Conservation (phyloP, 768 basidiomycete species). For the Podaxis sp. region DNA sequence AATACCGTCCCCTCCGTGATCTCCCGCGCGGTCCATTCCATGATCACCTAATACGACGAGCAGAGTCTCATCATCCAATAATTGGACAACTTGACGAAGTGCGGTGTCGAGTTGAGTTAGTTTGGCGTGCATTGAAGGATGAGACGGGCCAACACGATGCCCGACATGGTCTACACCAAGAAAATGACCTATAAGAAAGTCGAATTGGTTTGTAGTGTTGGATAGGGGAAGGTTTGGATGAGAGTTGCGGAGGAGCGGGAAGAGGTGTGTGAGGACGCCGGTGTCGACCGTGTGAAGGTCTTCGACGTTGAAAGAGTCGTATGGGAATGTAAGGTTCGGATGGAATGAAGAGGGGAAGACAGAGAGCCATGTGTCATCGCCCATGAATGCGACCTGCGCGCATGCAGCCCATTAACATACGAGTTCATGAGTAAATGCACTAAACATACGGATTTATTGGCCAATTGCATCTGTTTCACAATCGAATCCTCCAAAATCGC, state of each 20-base stretch:
- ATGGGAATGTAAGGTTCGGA: constrained; percentile 75
- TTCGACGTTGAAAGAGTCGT: constrained; percentile 98
- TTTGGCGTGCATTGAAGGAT: constrained; percentile 83
- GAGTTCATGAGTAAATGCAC: not conserved
- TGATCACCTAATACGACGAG: constrained; percentile 94
- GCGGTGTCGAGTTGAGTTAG: constrained; percentile 86
- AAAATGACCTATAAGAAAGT: constrained; percentile 89
- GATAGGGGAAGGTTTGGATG: constrained; percentile 2
- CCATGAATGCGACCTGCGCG: constrained; percentile 78
- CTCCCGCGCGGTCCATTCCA: constrained; percentile 93
- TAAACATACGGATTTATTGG: constrained; percentile 55
- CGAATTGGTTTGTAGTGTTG: constrained; percentile 50
- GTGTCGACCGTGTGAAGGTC: constrained; percentile 95
- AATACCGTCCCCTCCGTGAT: constrained; percentile 88
- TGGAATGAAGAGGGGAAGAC: constrained; percentile 81
- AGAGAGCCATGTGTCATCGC: constrained; percentile 95
- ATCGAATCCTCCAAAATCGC: constrained; percentile 88
- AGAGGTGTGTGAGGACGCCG: constrained; percentile 82
- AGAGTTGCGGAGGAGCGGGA: constrained; percentile 65
- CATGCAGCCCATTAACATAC: constrained; percentile 18
- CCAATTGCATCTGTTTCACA: constrained; percentile 64
- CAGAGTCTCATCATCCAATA: constrained; percentile 84
- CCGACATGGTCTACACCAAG: constrained; percentile 97
- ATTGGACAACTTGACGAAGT: constrained; percentile 66
- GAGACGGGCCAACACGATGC: constrained; percentile 89